phyloP scores from a whole-genome alignment of 768 basidiomycete species.

The Rhodosporidiobolus odoratus region DNA sequence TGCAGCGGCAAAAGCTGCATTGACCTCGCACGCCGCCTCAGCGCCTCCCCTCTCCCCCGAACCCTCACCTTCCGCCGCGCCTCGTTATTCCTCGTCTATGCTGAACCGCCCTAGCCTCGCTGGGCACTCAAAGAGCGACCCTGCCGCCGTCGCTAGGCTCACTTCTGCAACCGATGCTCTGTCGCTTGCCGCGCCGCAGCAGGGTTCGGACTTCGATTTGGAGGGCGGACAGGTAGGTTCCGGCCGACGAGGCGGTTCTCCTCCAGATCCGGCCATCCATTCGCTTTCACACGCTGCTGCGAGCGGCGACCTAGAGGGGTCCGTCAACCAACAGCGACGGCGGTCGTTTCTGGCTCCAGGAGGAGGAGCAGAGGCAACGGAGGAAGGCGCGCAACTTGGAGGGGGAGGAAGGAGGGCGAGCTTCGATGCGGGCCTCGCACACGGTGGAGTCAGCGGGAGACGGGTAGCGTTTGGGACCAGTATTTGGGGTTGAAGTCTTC shows the following conservation, averaged over 20 bases:
- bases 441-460: not conserved
- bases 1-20: not conserved
- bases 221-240: not conserved
- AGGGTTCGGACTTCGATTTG: not conserved
- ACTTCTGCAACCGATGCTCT: not conserved
- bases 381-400: no score
- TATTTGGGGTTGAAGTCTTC: slow-evolving; percentile 1
- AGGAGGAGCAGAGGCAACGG: not conserved
- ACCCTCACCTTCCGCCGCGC: no score
- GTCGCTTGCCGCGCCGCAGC: not conserved
- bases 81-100: not conserved
- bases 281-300: not conserved
- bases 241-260: not conserved
- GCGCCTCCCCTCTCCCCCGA: not conserved
- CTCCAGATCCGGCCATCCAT: no score
- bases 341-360: no score
- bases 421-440: not conserved
- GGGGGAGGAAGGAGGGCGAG: not conserved
- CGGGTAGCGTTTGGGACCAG: not conserved
- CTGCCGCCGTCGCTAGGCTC: not conserved
- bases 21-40: not conserved
- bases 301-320: not conserved
- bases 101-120: not conserved
- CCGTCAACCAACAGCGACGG: not conserved
- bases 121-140: not conserved